Percentiles rank a stretch among this genome's conserved stretches.
Conservation (phyloP, 768 basidiomycete genomes). For the Suillus americanus region DNA sequence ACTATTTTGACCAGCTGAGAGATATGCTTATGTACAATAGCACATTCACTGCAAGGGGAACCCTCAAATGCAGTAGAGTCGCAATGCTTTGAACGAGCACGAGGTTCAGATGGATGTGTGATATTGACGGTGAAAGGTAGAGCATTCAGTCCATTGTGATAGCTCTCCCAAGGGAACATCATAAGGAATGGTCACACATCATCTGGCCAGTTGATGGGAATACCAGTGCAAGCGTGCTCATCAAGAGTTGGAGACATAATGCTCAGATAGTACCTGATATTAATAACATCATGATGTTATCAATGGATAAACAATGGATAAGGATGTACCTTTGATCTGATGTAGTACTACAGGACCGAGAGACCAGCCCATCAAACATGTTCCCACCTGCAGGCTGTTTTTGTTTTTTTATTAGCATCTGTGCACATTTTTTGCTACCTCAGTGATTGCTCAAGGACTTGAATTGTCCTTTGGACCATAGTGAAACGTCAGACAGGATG, state of each 20-base stretch:
- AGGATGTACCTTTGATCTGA: not conserved
- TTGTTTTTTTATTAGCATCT: not conserved
- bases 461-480: not conserved
- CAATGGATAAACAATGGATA: too few relatives aligned
- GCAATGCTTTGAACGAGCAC: not conserved
- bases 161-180: not conserved
- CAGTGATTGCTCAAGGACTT: not conserved
- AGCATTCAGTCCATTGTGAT: not conserved
- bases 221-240: not conserved
- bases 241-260: too few relatives aligned
- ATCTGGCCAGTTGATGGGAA: not conserved
- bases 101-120: not conserved
- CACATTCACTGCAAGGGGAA: not conserved
- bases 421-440: not conserved
- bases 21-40: not conserved
- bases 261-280: too few relatives aligned
- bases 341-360: not conserved
- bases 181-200: not conserved
- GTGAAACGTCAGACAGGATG: too few relatives aligned
- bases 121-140: not conserved
- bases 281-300: too few relatives aligned
- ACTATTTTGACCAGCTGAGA: not conserved
- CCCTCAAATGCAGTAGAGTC: rapidly evolving
- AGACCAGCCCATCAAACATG: not conserved
- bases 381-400: not conserved